These are phyloP conservation scores for Boletus reticuloceps DNA, from an alignment of 768 basidiomycete genomes.

Conservation along the genomic window DNA sequence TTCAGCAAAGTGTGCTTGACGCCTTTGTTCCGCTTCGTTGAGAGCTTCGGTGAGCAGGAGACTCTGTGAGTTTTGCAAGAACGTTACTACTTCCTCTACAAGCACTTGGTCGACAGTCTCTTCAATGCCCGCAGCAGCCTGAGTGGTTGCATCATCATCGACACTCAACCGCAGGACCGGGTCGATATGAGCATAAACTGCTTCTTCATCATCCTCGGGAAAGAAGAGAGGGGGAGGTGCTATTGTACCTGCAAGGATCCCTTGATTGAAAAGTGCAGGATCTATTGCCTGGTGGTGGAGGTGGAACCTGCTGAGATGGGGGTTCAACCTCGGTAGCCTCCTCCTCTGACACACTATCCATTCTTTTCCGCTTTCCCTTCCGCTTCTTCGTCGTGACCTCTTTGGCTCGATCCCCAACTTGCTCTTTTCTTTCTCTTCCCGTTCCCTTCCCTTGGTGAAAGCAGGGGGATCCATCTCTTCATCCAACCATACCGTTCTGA, in stretches of 20 bases:
- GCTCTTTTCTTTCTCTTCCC: constrained; percentile 56
- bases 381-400: constrained; percentile 29
- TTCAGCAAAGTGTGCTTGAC: constrained; percentile 48
- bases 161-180: constrained; percentile 44
- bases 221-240: constrained; percentile 38
- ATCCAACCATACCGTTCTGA: constrained; percentile 86
- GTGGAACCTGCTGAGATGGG: constrained; percentile 15
- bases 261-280: constrained; percentile 57
- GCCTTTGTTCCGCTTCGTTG: constrained; percentile 63
- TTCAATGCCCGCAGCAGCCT: constrained; percentile 44
- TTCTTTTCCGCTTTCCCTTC: constrained; percentile 40
- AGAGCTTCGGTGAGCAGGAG: constrained; percentile 58
- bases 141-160: constrained; percentile 10
- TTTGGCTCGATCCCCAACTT: constrained; percentile 33
- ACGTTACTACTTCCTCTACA: constrained; percentile 66
- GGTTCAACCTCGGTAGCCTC: constrained; percentile 17
- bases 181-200: constrained; percentile 49
- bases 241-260: constrained; percentile 61
- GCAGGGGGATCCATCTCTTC: constrained; percentile 93
- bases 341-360: constrained; percentile 38
- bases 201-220: constrained; percentile 44
- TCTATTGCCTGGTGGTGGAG: constrained; percentile 43
- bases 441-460: constrained; percentile 73
- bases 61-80: constrained; percentile 62
- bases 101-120: constrained; percentile 61